Evolutionary conservation across 2,329 filamentous ascomycete genomes (phyloP), one percentile per base, ranked within the genome.

Genomic region (Aspergillus fumigatiaffinis): DNA sequence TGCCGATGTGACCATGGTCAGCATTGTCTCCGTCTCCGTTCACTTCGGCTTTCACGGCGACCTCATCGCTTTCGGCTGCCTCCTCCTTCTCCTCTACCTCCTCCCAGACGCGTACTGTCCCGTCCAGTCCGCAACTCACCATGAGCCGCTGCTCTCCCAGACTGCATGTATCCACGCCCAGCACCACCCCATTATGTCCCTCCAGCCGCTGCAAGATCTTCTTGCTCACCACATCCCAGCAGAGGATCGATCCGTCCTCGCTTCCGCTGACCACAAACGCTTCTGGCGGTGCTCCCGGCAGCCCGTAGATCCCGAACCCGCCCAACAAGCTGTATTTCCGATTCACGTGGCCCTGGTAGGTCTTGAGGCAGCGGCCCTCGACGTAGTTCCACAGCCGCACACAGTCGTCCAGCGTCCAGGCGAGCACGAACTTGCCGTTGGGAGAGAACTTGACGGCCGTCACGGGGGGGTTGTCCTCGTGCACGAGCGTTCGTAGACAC

Each of bases 361-460:
- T 99, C 81, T 99, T 99, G 68, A 96, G 88, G 65, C 94, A 94
- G 28, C 87, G 86, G 7, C 93, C 93, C 41, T 91, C 86, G 8
- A 96, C 89, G 71, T 97, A 99, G 73, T 97, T 90, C 94, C 94
- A 99, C 23, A 99, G 79, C 2, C 94, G 87, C 50, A 99, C 84
- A 70, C 90, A 93, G 59, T 87, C 90, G 77, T 99, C 94, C 63
- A 97, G 82, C 61, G 91, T 96, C 75, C 90, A 96, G 12, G 94
- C 93, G 2, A 97, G 83, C 54, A 99, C 88, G 71, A 90, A 97
- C 62, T 90, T 92, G 20, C 94, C 93, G 70, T 99, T 99, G 3
- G 94, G 93, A 4, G 89, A 89, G 78, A 99, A 99, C 70, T 89
- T 89, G 46, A 97, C 94, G 32, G 88, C 89, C 1, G 90, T 89